Percentiles rank a stretch among this genome's conserved stretches.
These are phyloP conservation scores for Yarrowia galli DNA, from an alignment of 1,139 yeast genomes.

Conservation along the genomic window DNA sequence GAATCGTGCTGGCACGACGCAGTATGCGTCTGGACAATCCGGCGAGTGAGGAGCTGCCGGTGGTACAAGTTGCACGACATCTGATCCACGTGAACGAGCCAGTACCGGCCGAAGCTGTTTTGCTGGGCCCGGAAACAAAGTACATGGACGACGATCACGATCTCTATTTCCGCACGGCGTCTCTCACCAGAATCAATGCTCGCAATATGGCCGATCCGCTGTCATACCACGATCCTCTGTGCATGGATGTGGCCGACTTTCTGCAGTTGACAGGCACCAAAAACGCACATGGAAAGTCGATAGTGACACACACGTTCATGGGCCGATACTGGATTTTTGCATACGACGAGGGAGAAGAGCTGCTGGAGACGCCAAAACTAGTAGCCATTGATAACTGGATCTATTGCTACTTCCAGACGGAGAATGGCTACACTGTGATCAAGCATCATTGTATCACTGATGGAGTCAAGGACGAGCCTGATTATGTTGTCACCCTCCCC, in stretches of 20 bases:
- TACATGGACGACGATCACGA: conserved; percentile 16
- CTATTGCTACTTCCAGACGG: neutral
- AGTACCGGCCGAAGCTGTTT: neutral
- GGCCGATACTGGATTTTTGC: conserved; percentile 17
- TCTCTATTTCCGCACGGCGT: conserved; percentile 8
- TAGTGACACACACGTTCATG: conserved; percentile 17
- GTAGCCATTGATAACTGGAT: conserved; percentile 10
- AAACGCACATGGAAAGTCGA: conserved; percentile 4
- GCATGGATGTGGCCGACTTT: conserved; percentile 21
- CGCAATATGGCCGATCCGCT: conserved; percentile 13
- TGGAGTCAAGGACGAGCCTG: conserved; percentile 15
- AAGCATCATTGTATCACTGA: conserved; percentile 22
- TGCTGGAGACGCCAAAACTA: neutral
- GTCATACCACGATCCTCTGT: conserved; percentile 18
- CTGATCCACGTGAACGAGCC: conserved; percentile 17
- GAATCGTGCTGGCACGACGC: neutral
- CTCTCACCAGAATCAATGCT: neutral
- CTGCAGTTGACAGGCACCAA: conserved; percentile 7
- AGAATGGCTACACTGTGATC: neutral
- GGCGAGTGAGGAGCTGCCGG: conserved; percentile 5
- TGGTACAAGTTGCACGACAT: neutral
- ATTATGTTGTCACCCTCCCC: neutral
- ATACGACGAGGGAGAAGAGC: conserved; percentile 8
- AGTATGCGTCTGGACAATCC: neutral
- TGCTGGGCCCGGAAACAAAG: conserved; percentile 7